A percentile compares a stretch with the other conserved stretches of the same genome.
These are phyloP conservation scores for Massarina eburnea DNA, from an alignment of 2,329 filamentous ascomycete species.

Conservation along the genomic window DNA sequence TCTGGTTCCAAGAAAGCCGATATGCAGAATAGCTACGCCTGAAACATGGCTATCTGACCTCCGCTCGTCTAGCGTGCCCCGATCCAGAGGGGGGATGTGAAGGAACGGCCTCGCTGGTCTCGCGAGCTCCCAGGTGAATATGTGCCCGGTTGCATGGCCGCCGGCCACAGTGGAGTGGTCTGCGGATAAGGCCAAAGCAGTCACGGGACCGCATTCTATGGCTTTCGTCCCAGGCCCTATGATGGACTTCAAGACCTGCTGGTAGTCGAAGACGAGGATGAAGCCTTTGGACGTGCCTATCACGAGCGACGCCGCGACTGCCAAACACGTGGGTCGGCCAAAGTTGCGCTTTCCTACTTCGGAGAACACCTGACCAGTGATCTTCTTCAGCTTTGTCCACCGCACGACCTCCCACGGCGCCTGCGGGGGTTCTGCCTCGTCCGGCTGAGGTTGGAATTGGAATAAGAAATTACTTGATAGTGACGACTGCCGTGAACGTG, in stretches of 20 bases:
- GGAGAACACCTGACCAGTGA: constrained; percentile 87
- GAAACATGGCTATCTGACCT: constrained; percentile 80
- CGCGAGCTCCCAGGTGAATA: constrained; percentile 95
- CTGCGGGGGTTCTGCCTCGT: constrained; percentile 65
- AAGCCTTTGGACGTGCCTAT: constrained; percentile 93
- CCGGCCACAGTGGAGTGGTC: constrained; percentile 91
- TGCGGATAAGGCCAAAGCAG: constrained; percentile 84
- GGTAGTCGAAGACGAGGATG: constrained; percentile 95
- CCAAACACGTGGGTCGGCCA: constrained; percentile 85
- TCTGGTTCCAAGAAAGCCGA: constrained; percentile 92
- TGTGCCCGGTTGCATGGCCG: constrained; percentile 85
- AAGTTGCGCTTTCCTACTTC: constrained; percentile 91
- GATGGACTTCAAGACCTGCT: constrained; percentile 90
- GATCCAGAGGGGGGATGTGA: constrained; percentile 75
- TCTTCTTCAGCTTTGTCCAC: constrained; percentile 91
- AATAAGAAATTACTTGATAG: constrained; percentile 68
- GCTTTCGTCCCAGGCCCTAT: constrained; percentile 94
- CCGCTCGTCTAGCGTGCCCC: constrained; percentile 63
- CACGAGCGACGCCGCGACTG: constrained; percentile 83
- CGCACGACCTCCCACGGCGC: constrained; percentile 95
- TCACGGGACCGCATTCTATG: constrained; percentile 85
- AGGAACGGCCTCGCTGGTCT: constrained; percentile 85
- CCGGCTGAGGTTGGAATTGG: constrained; percentile 59
- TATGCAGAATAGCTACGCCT: constrained; percentile 76
- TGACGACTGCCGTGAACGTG: constrained; percentile 80